Conservation (phyloP, 2,329 filamentous ascomycete genomes). For the Blumeria hordei region DNA sequence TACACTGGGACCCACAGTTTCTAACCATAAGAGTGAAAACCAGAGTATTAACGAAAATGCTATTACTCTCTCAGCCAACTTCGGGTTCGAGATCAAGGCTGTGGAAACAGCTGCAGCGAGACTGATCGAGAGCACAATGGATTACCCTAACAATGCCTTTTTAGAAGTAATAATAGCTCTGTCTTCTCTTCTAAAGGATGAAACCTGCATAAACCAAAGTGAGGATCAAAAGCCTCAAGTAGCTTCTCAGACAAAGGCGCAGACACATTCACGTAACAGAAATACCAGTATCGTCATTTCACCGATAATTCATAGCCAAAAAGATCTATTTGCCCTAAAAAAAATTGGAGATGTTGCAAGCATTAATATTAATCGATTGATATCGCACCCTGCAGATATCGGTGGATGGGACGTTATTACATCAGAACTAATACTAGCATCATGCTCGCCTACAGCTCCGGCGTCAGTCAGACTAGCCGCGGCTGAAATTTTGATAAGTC, state of each 20-base stretch:
- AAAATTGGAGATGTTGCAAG: slow-evolving; percentile 50
- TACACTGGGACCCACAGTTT: slow-evolving; percentile 26
- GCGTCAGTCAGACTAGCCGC: slow-evolving; percentile 32
- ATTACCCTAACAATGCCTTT: slow-evolving; percentile 71
- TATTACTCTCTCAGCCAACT: slow-evolving; percentile 30
- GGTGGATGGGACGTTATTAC: slow-evolving; percentile 57
- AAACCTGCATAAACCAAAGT: slow-evolving; percentile 3
- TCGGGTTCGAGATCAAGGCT: slow-evolving; percentile 60
- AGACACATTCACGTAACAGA: slow-evolving; percentile 14
- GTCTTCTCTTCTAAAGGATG: slow-evolving; percentile 37
- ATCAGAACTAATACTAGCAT: slow-evolving; percentile 25
- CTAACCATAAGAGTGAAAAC: slow-evolving; percentile 23
- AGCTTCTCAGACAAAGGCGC: slow-evolving; percentile 9
- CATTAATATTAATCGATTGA: slow-evolving; percentile 52
- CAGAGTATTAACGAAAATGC: slow-evolving; percentile 14
- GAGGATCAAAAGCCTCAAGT: slow-evolving; percentile 5
- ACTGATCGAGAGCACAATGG: slow-evolving; percentile 73
- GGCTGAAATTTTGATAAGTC: slow-evolving; percentile 35
- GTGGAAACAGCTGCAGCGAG: slow-evolving; percentile 72
- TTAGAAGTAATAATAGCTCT: slow-evolving; percentile 52
- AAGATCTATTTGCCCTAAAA: slow-evolving; percentile 42
- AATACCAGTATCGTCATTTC: slow-evolving; percentile 23
- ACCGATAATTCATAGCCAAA: slow-evolving; percentile 28
- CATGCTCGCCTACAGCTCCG: slow-evolving; percentile 23
- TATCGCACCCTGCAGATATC: slow-evolving; percentile 36